phyloP scores from a whole-genome alignment of 768 basidiomycete species.

The Fomitopsis pulvina region DNA sequence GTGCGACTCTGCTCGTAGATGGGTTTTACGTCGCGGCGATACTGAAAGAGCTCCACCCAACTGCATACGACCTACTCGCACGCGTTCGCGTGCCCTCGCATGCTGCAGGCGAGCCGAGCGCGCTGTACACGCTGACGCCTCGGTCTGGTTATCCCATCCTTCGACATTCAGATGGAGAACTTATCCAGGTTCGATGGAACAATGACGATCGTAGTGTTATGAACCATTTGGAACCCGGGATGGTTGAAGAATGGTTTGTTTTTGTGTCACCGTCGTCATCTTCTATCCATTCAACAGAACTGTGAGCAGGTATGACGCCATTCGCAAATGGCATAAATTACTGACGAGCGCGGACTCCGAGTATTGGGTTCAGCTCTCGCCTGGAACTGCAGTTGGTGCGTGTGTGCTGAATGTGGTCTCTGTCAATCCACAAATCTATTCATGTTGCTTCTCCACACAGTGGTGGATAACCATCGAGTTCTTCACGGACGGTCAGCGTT shows the following conservation, averaged over 20 bases:
- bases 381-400: constrained; percentile 82
- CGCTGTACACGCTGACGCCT: constrained; percentile 52
- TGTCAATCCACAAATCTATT: neutral
- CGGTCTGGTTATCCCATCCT: constrained; percentile 63
- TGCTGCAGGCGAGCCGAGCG: constrained; percentile 71
- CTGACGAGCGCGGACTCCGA: constrained; percentile 79
- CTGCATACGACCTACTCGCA: constrained; percentile 64
- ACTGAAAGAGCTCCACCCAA: constrained; percentile 65
- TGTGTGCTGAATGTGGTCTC: constrained; percentile 3
- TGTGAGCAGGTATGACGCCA: constrained; percentile 64
- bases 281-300: neutral
- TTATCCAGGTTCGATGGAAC: constrained; percentile 86
- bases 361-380: constrained; percentile 85
- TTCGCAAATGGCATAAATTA: constrained; percentile 69
- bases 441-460: constrained; percentile 31
- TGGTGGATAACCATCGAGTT: constrained; percentile 90
- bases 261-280: neutral
- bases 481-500: constrained; percentile 93
- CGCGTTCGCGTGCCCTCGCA: constrained; percentile 70
- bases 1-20: constrained; percentile 88
- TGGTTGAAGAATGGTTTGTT: constrained; percentile 70
- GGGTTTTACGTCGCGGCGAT: constrained; percentile 88
- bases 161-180: constrained; percentile 60
- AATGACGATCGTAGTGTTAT: constrained; percentile 89
- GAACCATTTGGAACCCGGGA: constrained; percentile 44